A percentile compares a stretch with the other conserved stretches of the same genome.
Evolutionary conservation across 2,329 filamentous ascomycete genomes (phyloP).

Genomic region (Cryphonectria japonica): DNA sequence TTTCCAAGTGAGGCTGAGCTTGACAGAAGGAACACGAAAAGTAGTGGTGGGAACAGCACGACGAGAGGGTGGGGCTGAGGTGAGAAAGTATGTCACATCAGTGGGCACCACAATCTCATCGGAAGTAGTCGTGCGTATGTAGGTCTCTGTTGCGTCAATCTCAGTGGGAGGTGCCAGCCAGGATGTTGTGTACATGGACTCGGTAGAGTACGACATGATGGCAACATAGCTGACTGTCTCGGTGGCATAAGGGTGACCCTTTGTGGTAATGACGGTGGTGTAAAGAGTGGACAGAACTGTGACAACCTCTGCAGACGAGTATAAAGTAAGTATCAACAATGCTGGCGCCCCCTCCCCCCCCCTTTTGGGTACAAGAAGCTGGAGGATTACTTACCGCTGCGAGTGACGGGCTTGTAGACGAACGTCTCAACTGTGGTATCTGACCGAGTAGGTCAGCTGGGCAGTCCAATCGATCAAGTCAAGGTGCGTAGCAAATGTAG

Average conservation of each 20-base stretch:
- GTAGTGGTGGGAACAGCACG: neutral
- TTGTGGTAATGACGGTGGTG: neutral
- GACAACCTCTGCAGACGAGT: neutral
- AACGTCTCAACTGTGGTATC: neutral
- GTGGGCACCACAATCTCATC: neutral
- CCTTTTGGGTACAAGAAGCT: neutral
- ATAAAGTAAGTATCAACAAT: neutral
- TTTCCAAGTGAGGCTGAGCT: neutral
- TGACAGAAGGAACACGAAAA: neutral
- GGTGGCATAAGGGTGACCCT: neutral
- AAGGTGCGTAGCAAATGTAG: neutral
- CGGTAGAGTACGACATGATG: neutral
- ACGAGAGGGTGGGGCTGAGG: neutral
- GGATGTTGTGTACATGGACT: slow-evolving; percentile 1
- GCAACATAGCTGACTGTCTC: neutral
- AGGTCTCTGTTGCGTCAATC: neutral
- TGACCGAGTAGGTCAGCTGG: neutral
- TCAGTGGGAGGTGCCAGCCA: slow-evolving; percentile 1
- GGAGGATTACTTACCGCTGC: neutral
- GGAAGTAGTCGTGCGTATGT: neutral
- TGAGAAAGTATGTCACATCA: slow-evolving; percentile 1
- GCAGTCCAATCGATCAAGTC: neutral
- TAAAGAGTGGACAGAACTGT: neutral
- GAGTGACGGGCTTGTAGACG: slow-evolving; percentile 1
- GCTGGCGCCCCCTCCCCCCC: neutral